Evolutionary conservation across 2,329 filamentous ascomycete genomes (phyloP), one percentile per base, ranked within the genome.

Genomic region (Claviceps sp.): DNA sequence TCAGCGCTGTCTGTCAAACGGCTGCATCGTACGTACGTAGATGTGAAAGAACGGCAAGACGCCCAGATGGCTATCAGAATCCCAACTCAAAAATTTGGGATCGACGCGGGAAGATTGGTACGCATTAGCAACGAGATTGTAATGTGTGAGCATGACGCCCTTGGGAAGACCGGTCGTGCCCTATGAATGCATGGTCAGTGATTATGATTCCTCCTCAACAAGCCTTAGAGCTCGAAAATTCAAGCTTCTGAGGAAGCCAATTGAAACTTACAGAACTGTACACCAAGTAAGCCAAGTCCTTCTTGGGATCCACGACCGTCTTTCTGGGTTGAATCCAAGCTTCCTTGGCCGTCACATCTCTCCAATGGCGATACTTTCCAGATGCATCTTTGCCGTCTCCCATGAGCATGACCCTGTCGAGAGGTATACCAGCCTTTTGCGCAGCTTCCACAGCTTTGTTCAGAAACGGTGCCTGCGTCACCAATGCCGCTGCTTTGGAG

Each of bases 81-180:
- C 73, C 8, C 80, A 80, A 60, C 78, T 77, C 2, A 71, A 62
- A 1, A 78, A 76, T 0, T 69, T 71, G 1, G 68, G 71, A 52
- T 88, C 83, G 4, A 75, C 69, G 26, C 67, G 61, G 1, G 66
- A 64, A 29, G 75, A 62, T 67, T 86, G 83, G 34, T 78, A 58
- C 6, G 82, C 63, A 65, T 95, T 95, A 53, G 87, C 71, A 11
- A 94, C 78, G 54, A 95, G 82, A 64, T 96, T 96, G 57, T 71
- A 67, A 67, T 97, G 91, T 7, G 81, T 85, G 36, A 96, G 73
- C 78, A 88, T 86, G 14, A 96, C 91, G 16, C 90, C 91, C 67
- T 97, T 97, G 0, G 91, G 90, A 49, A 89, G 71, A 2, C 91
- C 91, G 0, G 91, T 96, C 0, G 91, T 97, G 7, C 91, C 91